Evolutionary conservation across 768 basidiomycete species (phyloP), one percentile per base, ranked within the genome.

Genomic region (Baorangia bicolor): DNA sequence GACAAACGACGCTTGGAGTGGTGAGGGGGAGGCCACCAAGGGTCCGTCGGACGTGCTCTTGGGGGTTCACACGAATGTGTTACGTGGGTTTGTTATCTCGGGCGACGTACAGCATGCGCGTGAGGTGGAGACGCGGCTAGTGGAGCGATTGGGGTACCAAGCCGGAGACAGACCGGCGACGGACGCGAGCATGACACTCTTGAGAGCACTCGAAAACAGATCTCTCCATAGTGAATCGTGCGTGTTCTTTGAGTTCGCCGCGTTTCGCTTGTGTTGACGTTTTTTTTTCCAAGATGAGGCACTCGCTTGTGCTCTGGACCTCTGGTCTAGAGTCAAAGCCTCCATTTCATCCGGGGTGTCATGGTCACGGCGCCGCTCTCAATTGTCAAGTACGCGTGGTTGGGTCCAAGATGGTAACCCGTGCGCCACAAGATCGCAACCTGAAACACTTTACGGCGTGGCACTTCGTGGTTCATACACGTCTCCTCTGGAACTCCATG

Each of bases 31-130:
- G 3, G 3, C 3, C 10, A 4, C 3, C 4, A 11, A 20, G 40
- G 4, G 27, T 18, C 30, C 28, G 18, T 54, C 53, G 21, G 56
- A 60, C 34, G n/a, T 11, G 21, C 40, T 69, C 33, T 53, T 78
- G 44, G 70, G 74, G 6, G 62, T 71, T 2, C 75, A 80, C 40
- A 73, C 73, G 0, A 73, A 71, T 38, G 62, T 77, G 45, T 51
- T 81, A 49, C 67, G 69, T 1, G 75, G 75, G 18, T 76, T 79
- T 31, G 56, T 78, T 21, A 33, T 67, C 12, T 59, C 71, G 4
- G 61, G 60, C 27, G 60, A 67, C 27, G 48, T 73, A 9, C 41
- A 52, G n/a, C 69, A 65, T 8, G 74, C 76, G 5, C 61, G 62
- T 18, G 64, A 69, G 44, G 70, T 78, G 10, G 68, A 64, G 44